Evolutionary conservation across 345 rosid species (phyloP), one percentile per base, ranked within the genome.

Genomic region (Eucalyptus curtisii): DNA sequence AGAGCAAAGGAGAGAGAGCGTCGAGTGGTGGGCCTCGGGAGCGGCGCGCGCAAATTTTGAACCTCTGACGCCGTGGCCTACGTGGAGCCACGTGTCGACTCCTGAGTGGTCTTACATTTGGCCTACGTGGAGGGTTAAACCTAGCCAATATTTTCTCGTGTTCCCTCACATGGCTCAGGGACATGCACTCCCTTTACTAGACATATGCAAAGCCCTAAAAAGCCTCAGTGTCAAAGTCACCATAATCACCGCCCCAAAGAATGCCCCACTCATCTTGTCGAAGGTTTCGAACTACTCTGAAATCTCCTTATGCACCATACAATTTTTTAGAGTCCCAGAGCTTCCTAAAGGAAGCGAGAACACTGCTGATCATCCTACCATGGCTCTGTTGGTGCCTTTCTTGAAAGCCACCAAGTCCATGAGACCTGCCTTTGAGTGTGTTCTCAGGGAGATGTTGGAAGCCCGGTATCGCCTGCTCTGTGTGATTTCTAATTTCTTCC

Each of bases 101-200:
- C n/a, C n/a, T n/a, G n/a, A n/a, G n/a, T n/a, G n/a, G n/a, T n/a
- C n/a, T n/a, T n/a, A n/a, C n/a, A n/a, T n/a, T n/a, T n/a, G n/a
- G n/a, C n/a, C n/a, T n/a, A n/a, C n/a, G n/a, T n/a, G n/a, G n/a
- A n/a, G n/a, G n/a, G n/a, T n/a, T n/a, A n/a, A n/a, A n/a, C n/a
- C n/a, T n/a, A n/a, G n/a, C n/a, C n/a, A n/a, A n/a, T n/a, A n/a
- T n/a, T n/a, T n/a, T n/a, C n/a, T n/a, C n/a, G n/a, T n/a, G n/a
- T n/a, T n/a, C 40, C 40, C 40, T 37, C 40, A 37, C 40, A 37
- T 37, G 91, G 92, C 92, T 86, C 91, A 90, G 44, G 92, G 94
- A 81, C 93, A 93, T 84, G 88, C 90, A 19, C 89, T 93, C 55
- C 92, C 93, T 25, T 49, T 91, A 27, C 89, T 92, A 8, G 93